Evolutionary conservation across 2,329 filamentous ascomycete genomes (phyloP).

Genomic region (Domatiomyces catenatus): DNA sequence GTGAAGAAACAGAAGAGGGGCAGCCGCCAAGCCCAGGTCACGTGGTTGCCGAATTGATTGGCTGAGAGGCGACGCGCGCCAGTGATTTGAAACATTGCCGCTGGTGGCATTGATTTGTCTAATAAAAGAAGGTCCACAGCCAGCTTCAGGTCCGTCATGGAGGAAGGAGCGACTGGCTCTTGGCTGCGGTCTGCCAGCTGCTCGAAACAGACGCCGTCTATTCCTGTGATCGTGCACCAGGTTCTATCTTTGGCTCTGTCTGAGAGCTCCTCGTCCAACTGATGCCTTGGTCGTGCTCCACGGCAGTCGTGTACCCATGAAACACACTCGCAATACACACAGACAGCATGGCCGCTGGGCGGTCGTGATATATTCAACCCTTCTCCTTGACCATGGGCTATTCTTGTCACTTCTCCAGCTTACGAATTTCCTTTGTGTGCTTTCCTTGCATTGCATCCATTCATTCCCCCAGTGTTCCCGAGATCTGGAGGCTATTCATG

Average conservation of each 20-base stretch:
- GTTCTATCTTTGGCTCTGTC: background rate
- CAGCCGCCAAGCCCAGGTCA: background rate
- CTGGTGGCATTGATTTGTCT: background rate
- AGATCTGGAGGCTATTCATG: background rate
- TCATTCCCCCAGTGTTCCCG: background rate
- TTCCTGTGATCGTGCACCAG: background rate
- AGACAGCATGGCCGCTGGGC: background rate
- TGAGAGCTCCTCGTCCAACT: background rate
- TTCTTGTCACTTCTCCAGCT: background rate
- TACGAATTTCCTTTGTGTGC: background rate
- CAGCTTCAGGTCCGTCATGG: background rate
- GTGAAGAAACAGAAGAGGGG: too few species aligned
- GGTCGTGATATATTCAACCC: background rate
- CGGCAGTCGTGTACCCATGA: background rate
- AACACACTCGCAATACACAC: background rate
- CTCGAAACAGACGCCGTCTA: background rate
- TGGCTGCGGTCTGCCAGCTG: background rate
- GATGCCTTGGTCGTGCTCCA: background rate
- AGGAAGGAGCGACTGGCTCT: background rate
- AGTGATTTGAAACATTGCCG: background rate
- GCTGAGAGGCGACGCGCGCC: background rate
- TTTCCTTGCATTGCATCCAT: background rate
- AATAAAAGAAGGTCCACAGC: background rate
- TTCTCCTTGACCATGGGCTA: background rate
- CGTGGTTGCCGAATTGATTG: background rate